Evolutionary conservation across 75 land plant genomes (phyloP).

Genomic region (Chamaecyparis obtusa): DNA sequence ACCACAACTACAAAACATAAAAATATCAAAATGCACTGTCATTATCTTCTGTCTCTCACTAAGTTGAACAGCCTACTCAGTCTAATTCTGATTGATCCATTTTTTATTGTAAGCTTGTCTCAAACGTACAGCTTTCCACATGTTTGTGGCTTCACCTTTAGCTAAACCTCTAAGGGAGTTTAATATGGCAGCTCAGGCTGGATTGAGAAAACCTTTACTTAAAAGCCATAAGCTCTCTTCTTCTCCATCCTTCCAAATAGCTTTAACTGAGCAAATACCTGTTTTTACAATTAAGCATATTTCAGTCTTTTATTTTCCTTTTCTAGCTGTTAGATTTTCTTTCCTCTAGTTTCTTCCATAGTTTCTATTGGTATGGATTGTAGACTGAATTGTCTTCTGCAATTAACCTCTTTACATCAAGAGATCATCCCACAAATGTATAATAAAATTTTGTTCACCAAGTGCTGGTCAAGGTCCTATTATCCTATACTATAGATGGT

Average conservation of each 20-base stretch:
- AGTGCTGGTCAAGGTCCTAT: not conserved
- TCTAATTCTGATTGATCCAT: not conserved
- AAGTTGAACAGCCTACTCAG: not conserved
- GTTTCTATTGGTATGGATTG: not conserved
- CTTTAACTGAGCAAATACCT: not conserved
- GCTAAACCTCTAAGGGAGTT: not conserved
- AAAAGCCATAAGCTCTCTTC: not conserved
- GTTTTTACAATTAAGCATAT: not conserved
- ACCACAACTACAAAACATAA: not conserved
- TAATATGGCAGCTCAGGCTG: not conserved
- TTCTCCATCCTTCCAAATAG: not conserved
- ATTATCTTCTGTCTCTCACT: not conserved
- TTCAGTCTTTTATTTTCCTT: not conserved
- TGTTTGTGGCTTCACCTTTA: not conserved
- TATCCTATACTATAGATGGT: not conserved
- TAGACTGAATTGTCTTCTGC: not conserved
- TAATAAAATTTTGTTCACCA: not conserved
- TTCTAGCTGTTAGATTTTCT: not conserved
- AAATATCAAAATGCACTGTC: not conserved
- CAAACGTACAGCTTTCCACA: not conserved
- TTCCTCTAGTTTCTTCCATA: not conserved
- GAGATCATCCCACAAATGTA: not conserved
- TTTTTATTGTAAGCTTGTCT: not conserved
- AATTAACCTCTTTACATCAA: not conserved
- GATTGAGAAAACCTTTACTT: not conserved